Base-by-base conservation (phyloP, 495 filamentous ascomycete genomes). In the Diplogelasinospora grovesii region DNA sequence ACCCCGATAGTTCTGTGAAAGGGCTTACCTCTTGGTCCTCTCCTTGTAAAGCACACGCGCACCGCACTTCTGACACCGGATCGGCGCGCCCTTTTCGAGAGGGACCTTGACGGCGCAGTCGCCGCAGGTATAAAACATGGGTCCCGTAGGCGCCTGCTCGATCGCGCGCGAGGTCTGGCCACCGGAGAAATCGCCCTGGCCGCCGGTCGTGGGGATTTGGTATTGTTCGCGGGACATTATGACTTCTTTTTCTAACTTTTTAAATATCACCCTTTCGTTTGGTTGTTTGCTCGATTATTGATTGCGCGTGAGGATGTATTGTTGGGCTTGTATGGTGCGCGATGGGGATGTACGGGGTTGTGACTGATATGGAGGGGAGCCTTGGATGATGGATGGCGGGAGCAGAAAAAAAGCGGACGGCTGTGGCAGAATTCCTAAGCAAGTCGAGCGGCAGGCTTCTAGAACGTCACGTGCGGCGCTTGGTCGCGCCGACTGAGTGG, bases 31-130 rank as follows among this genome's bases (percentile, higher is more conserved):
- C 74, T 95, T 96, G 22, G 92, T 99, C 53, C 92, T 68, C 78
- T 95, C 86, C 76, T 99, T 99, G 65, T 96, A 96, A 45, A 99
- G 68, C 36, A 99, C 87, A 45, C 92, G 83, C 58, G 95, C 88
- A 18, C 92, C 93, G 60, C 92, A 99, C 64, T 90, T 87, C 65
- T 89, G 86, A 71, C 92, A 99, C 19, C 92, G 79, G 50, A 97
- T 93, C 39, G 84, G 82, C 52, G 94, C 89, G 40, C 80, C 86
- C 45, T 83, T 77, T 65, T 86, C 84, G 50, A 97, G 70, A 7
- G 79, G 72, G 15, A 95, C 86, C 43, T 83, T 82, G 39, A 76
- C 66, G 41, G 85, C 85, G 73, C 92, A 98, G 67, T 96, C 88
- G 60, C 89, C 92, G 70, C 92, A 98, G 36, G 85, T 73, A 70